Conservation (phyloP, 768 basidiomycete species). For the Dentipellis sp. region DNA sequence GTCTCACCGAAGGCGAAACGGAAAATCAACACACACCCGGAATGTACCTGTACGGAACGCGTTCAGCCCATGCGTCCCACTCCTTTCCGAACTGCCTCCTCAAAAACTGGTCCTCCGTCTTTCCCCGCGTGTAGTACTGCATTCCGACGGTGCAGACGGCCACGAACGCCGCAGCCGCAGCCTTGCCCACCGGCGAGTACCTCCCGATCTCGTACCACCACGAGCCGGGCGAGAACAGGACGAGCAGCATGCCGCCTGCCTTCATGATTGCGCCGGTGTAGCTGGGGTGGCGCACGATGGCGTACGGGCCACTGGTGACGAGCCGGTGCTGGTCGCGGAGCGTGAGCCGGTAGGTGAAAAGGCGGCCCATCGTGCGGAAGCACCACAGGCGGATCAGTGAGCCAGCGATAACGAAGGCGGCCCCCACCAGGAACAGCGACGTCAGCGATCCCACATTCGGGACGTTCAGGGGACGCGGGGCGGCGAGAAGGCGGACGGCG, state of each 20-base stretch:
- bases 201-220: not conserved
- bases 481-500: not conserved
- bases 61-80: slow-evolving; percentile 1
- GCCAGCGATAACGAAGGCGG: not conserved
- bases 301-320: not conserved
- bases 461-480: not conserved
- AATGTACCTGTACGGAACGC: not conserved
- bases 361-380: not conserved
- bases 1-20: no score
- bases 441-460: not conserved
- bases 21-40: not conserved
- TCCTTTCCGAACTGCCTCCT: not conserved
- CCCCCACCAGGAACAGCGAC: not conserved
- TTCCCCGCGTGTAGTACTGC: not conserved
- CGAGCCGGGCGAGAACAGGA: not conserved
- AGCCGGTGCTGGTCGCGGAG: not conserved
- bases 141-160: not conserved
- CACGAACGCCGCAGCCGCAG: not conserved
- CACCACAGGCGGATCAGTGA: not conserved
- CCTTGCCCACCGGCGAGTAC: not conserved
- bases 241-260: not conserved
- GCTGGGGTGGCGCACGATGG: slow-evolving; percentile 1
- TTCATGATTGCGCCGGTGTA: slow-evolving; percentile 3
- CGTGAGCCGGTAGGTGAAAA: not conserved
- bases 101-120: not conserved